Conservation (phyloP, 176 grass and related monocot species). For the Saccharum officinarum region DNA sequence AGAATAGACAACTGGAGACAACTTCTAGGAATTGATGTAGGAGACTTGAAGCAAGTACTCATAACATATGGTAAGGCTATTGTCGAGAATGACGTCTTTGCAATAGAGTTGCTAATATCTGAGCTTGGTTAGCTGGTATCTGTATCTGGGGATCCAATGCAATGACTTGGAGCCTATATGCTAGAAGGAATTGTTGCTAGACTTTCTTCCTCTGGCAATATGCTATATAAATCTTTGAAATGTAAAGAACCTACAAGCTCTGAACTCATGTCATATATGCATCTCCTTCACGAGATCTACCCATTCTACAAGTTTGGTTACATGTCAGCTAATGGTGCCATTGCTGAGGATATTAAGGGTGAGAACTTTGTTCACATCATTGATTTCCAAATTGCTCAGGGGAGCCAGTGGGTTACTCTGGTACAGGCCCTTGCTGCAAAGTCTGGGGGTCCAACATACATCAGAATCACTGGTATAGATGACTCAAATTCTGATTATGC, state of each 20-base stretch:
- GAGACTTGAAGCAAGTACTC: constrained; percentile 68
- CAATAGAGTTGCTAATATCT: constrained; percentile 52
- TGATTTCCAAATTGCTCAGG: constrained; percentile 80
- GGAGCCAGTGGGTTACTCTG: constrained; percentile 69
- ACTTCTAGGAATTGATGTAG: constrained; percentile 58
- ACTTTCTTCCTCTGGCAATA: constrained; percentile 65
- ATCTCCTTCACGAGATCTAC: constrained; percentile 63
- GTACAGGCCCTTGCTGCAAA: constrained; percentile 64
- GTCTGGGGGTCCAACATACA: constrained; percentile 49
- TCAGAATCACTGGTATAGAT: constrained; percentile 78
- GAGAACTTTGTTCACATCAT: constrained; percentile 73
- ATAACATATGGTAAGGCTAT: constrained; percentile 65
- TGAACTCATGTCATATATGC: constrained; percentile 80
- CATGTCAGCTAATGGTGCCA: constrained; percentile 76
- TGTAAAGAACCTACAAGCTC: constrained; percentile 79
- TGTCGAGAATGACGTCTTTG: constrained; percentile 40
- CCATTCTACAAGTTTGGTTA: constrained; percentile 85
- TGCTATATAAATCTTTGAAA: constrained; percentile 72
- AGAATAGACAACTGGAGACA: constrained; percentile 58
- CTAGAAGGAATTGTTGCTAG: constrained; percentile 75
- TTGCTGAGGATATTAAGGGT: constrained; percentile 70
- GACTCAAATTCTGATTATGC: constrained; percentile 60
- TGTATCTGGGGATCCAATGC: constrained; percentile 65
- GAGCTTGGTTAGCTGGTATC: constrained; percentile 66
- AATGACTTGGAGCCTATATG: constrained; percentile 74